Base-by-base conservation (phyloP, 192 early-diverging fungal genomes). In the Dissophora globulifera region DNA sequence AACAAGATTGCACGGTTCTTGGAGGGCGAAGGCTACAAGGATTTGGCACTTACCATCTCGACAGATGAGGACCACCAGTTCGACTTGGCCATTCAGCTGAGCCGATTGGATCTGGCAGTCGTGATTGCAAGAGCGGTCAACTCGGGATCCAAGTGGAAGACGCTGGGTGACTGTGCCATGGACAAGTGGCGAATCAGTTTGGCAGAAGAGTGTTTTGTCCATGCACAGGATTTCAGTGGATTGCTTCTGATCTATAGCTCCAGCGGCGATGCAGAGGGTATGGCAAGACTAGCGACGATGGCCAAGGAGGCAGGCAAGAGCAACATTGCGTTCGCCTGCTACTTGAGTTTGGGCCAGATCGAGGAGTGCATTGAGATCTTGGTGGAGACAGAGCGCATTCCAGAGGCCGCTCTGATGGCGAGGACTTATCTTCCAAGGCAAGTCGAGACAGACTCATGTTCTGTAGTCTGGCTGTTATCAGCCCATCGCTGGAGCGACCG, bases 361-460 rank as follows among this genome's bases (percentile, higher is more conserved):
- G 89, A 95, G 57, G 86, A 93, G 35, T 94, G 94, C 62, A 88
- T 96, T 48, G 93, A 93, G 16, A 81, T 98, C n/a, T 82, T 99
- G 43, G 81, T 95, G 49, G 82, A 88, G 50, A 93, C 94, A 30
- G 91, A 94, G 29, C 92, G 98, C 48, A 85, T 95, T 32, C 92
- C 97, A 9, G 98, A 99, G 78, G 98, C 98, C 1, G 95, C 97
- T 25, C 86, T 97, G 76, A 88, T 98, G 80, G 96, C 96, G 2
- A 86, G 93, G 43, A 90, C 98, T 1, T 94, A 97, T 69, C 70
- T 90, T 46, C 98, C 98, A 13, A 85, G 79, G 79, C 74, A 62
- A 32, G 41, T 29, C 20, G 16, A 23, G 4, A 16, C n/a, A n/a
- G n/a, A n/a, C n/a, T n/a, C n/a, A n/a, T n/a, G n/a, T n/a, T n/a